Conservation (phyloP, 2,329 filamentous ascomycete genomes). For the Colletotrichum sp. region DNA sequence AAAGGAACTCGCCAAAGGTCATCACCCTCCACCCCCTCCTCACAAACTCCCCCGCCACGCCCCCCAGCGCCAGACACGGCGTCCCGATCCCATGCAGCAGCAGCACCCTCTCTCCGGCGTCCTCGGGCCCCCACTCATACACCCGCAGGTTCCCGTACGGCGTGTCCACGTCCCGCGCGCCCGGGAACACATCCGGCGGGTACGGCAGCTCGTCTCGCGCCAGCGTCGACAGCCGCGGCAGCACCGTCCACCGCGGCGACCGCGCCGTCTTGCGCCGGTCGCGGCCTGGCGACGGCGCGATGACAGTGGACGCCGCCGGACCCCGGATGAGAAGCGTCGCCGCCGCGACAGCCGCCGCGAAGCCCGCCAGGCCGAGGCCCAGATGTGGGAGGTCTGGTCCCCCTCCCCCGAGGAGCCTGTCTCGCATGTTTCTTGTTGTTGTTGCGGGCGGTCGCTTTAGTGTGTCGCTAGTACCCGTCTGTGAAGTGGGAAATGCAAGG, state of each 20-base stretch:
- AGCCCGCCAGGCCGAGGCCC: conserved; percentile 17
- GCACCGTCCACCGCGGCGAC: conserved; percentile 16
- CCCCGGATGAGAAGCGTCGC: conserved; percentile 29
- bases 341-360: conserved; percentile 6
- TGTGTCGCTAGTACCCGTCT: background rate
- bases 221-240: conserved; percentile 2
- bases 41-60: conserved; percentile 69
- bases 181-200: conserved; percentile 72
- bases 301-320: conserved; percentile 13
- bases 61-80: conserved; percentile 71
- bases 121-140: conserved; percentile 79
- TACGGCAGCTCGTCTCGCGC: conserved; percentile 58
- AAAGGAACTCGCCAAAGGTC: conserved; percentile 65
- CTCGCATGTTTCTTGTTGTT: background rate
- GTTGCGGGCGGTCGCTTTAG: background rate
- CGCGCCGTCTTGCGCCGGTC: conserved; percentile 8
- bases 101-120: conserved; percentile 69
- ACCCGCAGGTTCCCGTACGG: conserved; percentile 74
- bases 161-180: conserved; percentile 69
- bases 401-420: background rate
- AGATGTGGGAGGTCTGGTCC: background rate
- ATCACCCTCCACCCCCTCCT: conserved; percentile 75
- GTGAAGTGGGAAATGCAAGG: background rate
- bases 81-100: conserved; percentile 84
- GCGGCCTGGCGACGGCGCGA: conserved; percentile 8